Percentiles rank a stretch among this genome's conserved stretches.
These are phyloP conservation scores for Pestalotiopsis sp. DNA, from an alignment of 2,329 filamentous ascomycete genomes.

Conservation along the genomic window DNA sequence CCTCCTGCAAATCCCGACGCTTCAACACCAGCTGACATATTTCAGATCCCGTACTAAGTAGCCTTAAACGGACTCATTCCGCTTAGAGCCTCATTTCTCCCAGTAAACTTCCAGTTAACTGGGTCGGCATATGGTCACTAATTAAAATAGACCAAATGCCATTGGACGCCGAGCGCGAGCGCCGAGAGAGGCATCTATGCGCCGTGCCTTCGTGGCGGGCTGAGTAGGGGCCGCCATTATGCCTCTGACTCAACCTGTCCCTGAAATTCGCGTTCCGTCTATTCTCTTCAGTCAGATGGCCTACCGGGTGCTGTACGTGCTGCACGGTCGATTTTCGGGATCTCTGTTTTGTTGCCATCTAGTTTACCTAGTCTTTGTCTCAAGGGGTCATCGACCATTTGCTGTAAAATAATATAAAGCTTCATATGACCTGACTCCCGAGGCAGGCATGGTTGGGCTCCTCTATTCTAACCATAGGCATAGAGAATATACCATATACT, in stretches of 20 bases:
- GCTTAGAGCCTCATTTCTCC: constrained; percentile 4
- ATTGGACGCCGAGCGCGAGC: background rate
- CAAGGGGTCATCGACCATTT: background rate
- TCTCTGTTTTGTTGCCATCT: background rate
- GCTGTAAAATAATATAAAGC: background rate
- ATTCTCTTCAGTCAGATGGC: background rate
- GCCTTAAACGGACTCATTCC: background rate
- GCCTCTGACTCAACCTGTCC: background rate
- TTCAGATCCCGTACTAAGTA: background rate
- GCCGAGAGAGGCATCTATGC: background rate
- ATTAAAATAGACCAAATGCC: background rate
- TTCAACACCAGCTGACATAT: background rate
- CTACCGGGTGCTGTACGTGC: constrained; percentile 3
- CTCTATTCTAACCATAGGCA: background rate
- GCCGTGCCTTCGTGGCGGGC: background rate
- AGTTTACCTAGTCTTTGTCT: background rate
- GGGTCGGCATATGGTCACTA: background rate
- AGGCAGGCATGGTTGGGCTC: background rate
- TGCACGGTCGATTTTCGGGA: background rate
- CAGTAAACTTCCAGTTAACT: background rate
- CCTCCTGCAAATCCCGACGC: constrained; percentile 7
- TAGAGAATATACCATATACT: background rate
- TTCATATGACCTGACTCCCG: constrained; percentile 6
- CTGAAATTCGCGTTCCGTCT: background rate
- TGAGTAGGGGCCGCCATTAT: background rate